A percentile compares a stretch with the other conserved stretches of the same genome.
phyloP scores from a whole-genome alignment of 257 asterid genomes.

The Perilla frutescens region DNA sequence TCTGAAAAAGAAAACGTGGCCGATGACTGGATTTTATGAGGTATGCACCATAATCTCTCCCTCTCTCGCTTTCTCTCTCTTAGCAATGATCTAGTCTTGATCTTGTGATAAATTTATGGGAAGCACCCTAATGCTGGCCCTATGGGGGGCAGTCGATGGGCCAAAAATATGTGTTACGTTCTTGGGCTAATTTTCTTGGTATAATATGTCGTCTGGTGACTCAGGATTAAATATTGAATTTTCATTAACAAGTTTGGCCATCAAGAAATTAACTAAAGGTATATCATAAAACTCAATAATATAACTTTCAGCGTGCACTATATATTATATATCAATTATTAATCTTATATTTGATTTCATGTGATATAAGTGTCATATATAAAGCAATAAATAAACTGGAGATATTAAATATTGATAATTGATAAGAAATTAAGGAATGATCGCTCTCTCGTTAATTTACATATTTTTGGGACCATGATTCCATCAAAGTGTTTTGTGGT shows the following conservation, averaged over 20 bases:
- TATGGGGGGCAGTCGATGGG: background rate
- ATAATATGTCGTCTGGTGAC: slow-evolving; percentile 8
- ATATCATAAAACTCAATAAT: no score
- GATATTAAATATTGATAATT: background rate
- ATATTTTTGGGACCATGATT: background rate
- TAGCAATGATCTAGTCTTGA: background rate
- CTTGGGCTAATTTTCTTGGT: slow-evolving; percentile 29
- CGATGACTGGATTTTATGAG: slow-evolving; percentile 9
- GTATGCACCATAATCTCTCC: background rate
- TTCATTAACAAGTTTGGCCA: background rate
- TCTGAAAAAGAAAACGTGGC: slow-evolving; percentile 13
- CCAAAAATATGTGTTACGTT: background rate
- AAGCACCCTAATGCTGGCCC: slow-evolving; percentile 22
- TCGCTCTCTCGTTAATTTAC: background rate
- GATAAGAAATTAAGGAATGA: background rate
- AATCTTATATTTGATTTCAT: no score
- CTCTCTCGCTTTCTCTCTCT: slow-evolving; percentile 10
- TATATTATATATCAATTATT: no score
- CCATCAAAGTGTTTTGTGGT: background rate
- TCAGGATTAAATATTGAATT: background rate
- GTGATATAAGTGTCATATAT: no score
- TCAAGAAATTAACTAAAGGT: background rate
- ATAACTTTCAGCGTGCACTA: no score
- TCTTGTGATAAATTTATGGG: background rate
- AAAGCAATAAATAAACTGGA: background rate